Evolutionary conservation across 768 basidiomycete species (phyloP).

Genomic region (Tricholoma matsutake): DNA sequence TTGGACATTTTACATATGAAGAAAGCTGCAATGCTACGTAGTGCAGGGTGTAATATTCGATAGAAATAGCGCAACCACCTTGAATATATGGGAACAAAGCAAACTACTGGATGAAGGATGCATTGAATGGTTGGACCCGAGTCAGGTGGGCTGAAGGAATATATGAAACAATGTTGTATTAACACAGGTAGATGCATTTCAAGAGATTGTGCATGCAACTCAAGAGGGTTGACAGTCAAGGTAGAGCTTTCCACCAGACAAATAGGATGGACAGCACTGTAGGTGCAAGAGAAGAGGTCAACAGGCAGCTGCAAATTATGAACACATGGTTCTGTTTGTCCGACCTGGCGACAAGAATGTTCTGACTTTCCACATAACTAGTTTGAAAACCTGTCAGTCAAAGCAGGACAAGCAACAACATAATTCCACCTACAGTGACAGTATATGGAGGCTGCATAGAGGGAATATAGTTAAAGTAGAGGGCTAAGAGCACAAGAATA

Average conservation of each 20-base stretch:
- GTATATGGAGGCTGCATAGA: no score
- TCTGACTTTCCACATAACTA: not conserved
- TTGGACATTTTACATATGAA: not conserved
- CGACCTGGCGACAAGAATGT: no score
- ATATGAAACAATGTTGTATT: not conserved
- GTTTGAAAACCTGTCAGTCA: not conserved
- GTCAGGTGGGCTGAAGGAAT: not conserved
- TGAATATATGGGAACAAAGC: not conserved
- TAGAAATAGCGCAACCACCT: not conserved
- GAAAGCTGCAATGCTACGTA: not conserved
- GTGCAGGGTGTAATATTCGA: not conserved
- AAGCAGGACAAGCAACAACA: no score
- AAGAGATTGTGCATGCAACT: not conserved
- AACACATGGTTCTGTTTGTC: not conserved
- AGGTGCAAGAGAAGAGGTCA: not conserved
- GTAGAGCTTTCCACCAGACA: not conserved
- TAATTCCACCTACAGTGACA: no score
- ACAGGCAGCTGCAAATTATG: not conserved
- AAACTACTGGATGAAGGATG: not conserved
- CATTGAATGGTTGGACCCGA: no score
- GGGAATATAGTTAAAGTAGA: no score
- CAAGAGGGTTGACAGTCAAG: not conserved
- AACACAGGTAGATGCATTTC: not conserved
- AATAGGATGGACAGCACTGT: not conserved
- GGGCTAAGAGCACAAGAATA: no score